Conservation (phyloP, 371 early-diverging fungal genomes). For the Rhizopus delemar region DNA sequence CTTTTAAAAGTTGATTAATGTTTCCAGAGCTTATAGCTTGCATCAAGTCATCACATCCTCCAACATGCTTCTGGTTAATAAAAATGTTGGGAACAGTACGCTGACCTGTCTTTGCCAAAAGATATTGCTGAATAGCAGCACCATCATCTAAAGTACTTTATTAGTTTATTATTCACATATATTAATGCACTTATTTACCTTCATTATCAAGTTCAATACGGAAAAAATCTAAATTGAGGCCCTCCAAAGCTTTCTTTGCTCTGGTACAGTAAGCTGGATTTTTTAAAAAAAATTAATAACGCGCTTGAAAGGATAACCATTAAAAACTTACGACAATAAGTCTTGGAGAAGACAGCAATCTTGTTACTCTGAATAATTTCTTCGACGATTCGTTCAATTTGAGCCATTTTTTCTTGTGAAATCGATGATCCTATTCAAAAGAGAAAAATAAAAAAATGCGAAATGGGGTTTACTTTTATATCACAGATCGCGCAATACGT, state of each 20-base stretch:
- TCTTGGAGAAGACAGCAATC: slow-evolving; percentile 75
- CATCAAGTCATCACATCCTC: slow-evolving; percentile 71
- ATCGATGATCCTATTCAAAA: slow-evolving; percentile 7
- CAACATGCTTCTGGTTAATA: slow-evolving; percentile 75
- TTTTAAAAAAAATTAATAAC: not conserved
- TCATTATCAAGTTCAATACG: slow-evolving; percentile 57
- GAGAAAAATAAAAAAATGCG: not conserved
- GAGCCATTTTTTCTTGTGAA: slow-evolving; percentile 34
- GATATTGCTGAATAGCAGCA: slow-evolving; percentile 67
- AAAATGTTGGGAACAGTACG: slow-evolving; percentile 84
- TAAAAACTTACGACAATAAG: slow-evolving; percentile 65
- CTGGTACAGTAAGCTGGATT: slow-evolving; percentile 60
- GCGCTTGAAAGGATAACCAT: not conserved
- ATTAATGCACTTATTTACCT: slow-evolving; percentile 10
- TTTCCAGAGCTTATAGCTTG: slow-evolving; percentile 49
- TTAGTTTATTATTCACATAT: not conserved
- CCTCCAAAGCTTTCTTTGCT: slow-evolving; percentile 62
- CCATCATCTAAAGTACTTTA: slow-evolving; percentile 47
- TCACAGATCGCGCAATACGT: too few species aligned
- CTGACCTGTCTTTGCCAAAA: slow-evolving; percentile 59
- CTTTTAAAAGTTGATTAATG: slow-evolving; percentile 44
- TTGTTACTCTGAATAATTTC: slow-evolving; percentile 32
- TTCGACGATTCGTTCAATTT: slow-evolving; percentile 28
- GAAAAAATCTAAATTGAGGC: slow-evolving; percentile 35
- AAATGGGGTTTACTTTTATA: not conserved